phyloP scores from a whole-genome alignment of 225 moss, liverwort and hornwort genomes.

The Physcomitrellopsis africana region DNA sequence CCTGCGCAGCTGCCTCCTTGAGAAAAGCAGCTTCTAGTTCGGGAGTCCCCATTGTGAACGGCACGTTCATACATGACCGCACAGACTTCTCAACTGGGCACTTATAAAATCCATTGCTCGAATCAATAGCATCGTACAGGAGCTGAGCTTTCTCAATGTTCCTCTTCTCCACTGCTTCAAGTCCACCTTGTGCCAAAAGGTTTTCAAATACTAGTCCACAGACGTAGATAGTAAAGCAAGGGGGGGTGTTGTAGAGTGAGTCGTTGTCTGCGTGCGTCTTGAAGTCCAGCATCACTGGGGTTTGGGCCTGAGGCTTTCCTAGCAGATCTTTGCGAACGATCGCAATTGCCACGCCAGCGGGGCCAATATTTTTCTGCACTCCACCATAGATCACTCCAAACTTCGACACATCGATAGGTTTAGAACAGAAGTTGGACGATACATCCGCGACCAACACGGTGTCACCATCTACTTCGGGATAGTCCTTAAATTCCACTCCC shows the following conservation, averaged over 20 bases:
- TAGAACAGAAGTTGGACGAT: conserved; percentile 98
- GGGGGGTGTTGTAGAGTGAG: conserved; percentile 94
- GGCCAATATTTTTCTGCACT: conserved; percentile 98
- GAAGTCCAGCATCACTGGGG: conserved; percentile 92
- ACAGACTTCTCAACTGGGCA: conserved; percentile 94
- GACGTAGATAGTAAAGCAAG: conserved; percentile 91
- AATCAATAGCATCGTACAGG: conserved; percentile 88
- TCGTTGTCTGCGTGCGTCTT: conserved; percentile 93
- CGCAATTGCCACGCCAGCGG: conserved; percentile 88
- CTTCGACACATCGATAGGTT: conserved; percentile 95
- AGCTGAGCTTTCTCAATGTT: conserved; percentile 88
- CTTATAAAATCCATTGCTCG: conserved; percentile 84
- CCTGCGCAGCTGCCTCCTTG: conserved; percentile 76
- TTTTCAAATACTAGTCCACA: conserved; percentile 97
- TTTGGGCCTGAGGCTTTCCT: conserved; percentile 65
- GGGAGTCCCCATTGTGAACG: conserved; percentile 88
- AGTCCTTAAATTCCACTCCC: conserved; percentile 98
- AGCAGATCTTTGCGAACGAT: conserved; percentile 86
- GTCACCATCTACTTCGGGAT: conserved; percentile 73
- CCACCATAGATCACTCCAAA: conserved; percentile 95
- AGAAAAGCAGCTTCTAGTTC: conserved; percentile 93
- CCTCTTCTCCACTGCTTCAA: conserved; percentile 81
- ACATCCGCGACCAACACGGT: conserved; percentile 86
- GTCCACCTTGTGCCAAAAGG: conserved; percentile 84
- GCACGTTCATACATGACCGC: conserved; percentile 96